phyloP scores from a whole-genome alignment of 768 basidiomycete species.

The Rhizopogon roseolus region DNA sequence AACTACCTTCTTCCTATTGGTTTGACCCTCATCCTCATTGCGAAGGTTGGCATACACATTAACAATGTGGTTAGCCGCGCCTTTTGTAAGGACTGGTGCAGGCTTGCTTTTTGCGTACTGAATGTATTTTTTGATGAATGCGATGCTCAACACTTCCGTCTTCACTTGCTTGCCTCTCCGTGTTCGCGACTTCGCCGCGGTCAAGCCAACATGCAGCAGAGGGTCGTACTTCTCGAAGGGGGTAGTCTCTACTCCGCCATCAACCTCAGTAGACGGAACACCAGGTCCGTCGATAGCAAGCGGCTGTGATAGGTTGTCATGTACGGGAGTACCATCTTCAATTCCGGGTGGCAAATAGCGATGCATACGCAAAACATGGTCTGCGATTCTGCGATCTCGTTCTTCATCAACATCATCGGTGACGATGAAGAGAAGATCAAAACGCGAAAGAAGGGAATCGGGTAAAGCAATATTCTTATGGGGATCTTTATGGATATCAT shows the following conservation, averaged over 20 bases:
- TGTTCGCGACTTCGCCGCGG: constrained; percentile 41
- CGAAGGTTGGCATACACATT: constrained; percentile 87
- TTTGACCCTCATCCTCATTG: constrained; percentile 82
- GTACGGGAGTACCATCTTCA: constrained; percentile 90
- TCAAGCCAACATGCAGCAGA: constrained; percentile 82
- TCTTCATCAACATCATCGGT: constrained; percentile 97
- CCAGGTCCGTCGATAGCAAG: constrained; percentile 81
- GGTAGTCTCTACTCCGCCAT: constrained; percentile 39
- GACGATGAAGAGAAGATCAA: constrained; percentile 96
- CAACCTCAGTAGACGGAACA: constrained; percentile 32
- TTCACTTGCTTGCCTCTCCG: constrained; percentile 56
- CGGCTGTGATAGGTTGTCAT: constrained; percentile 84
- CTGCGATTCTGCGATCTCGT: constrained; percentile 90
- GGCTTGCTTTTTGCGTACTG: constrained; percentile 93
- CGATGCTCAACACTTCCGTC: constrained; percentile 84
- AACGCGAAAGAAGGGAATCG: constrained; percentile 96
- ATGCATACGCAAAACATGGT: constrained; percentile 97
- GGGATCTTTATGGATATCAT: constrained; percentile 99
- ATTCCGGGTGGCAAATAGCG: constrained; percentile 94
- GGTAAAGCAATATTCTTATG: constrained; percentile 98
- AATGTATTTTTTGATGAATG: constrained; percentile 97
- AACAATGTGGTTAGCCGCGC: constrained; percentile 92
- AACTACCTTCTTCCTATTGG: constrained; percentile 79
- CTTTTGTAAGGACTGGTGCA: constrained; percentile 83
- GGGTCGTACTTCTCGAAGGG: constrained; percentile 98